A percentile compares a stretch with the other conserved stretches of the same genome.
Evolutionary conservation across 108 stramenopile species (phyloP).

Genomic region (Cyclostephanos tholiformis): DNA sequence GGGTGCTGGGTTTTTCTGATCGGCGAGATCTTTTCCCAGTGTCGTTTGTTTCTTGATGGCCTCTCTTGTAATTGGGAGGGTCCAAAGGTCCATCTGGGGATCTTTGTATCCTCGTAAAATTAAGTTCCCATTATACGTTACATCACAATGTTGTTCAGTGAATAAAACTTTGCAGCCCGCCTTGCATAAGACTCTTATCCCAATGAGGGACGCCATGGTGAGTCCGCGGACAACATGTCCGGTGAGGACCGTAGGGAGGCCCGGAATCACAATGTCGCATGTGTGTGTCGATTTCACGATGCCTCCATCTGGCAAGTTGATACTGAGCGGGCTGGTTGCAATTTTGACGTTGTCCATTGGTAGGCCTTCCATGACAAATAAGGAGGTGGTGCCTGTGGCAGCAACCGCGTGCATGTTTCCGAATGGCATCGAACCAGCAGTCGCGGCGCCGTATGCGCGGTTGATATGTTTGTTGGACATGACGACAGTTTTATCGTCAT

Average conservation of each 20-base stretch:
- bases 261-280: neutral
- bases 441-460: neutral
- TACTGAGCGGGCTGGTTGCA: neutral
- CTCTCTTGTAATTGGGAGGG: neutral
- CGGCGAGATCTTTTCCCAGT: neutral
- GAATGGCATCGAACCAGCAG: neutral
- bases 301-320: neutral
- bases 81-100: neutral
- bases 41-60: neutral
- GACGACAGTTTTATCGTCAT: neutral
- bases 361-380: neutral
- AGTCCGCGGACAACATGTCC: neutral
- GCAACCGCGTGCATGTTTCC: neutral
- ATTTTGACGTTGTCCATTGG: neutral
- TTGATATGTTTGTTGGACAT: neutral
- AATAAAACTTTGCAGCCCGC: constrained; percentile 1
- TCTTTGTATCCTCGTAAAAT: neutral
- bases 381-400: neutral
- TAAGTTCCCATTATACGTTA: neutral
- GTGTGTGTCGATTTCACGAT: neutral
- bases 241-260: neutral
- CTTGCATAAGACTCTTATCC: neutral
- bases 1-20: no score
- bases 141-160: neutral
- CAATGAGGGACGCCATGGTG: neutral